phyloP scores from a whole-genome alignment of 805 yeast species.

The Starmera quercuum region DNA sequence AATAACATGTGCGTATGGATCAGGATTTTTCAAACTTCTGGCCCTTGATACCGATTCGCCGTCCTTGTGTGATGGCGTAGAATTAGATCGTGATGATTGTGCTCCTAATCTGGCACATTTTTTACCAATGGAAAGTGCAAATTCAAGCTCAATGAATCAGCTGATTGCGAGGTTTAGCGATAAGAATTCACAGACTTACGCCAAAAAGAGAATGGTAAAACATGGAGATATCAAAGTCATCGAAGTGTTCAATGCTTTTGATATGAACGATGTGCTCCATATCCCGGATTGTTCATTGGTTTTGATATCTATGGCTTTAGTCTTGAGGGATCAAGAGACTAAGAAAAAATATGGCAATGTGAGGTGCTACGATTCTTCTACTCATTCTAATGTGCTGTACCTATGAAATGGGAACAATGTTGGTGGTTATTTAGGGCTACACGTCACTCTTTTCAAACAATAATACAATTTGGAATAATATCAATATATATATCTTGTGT shows the following conservation, averaged over 20 bases:
- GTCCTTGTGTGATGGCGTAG: conserved; percentile 17
- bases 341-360: conserved; percentile 15
- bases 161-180: conserved; percentile 16
- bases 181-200: conserved; percentile 6
- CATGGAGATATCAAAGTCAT: conserved; percentile 16
- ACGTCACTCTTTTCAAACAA: too few relatives aligned
- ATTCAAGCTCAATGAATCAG: conserved; percentile 1
- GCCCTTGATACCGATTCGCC: conserved; percentile 26
- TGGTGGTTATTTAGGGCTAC: too few relatives aligned
- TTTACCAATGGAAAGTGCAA: not conserved
- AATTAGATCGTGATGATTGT: conserved; percentile 1
- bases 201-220: conserved; percentile 8
- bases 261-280: conserved; percentile 6
- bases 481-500: too few relatives aligned
- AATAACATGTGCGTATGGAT: conserved; percentile 25
- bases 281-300: conserved; percentile 15
- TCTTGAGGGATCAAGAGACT: conserved; percentile 17
- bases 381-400: conserved; percentile 3
- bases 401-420: not conserved
- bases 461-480: too few relatives aligned
- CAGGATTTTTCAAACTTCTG: conserved; percentile 25
- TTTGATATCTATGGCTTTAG: conserved; percentile 16
- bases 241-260: conserved; percentile 10
- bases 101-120: conserved; percentile 1
- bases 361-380: conserved; percentile 14